Base-by-base conservation (phyloP, 192 early-diverging fungal species). In the Spizellomyces sp. region DNA sequence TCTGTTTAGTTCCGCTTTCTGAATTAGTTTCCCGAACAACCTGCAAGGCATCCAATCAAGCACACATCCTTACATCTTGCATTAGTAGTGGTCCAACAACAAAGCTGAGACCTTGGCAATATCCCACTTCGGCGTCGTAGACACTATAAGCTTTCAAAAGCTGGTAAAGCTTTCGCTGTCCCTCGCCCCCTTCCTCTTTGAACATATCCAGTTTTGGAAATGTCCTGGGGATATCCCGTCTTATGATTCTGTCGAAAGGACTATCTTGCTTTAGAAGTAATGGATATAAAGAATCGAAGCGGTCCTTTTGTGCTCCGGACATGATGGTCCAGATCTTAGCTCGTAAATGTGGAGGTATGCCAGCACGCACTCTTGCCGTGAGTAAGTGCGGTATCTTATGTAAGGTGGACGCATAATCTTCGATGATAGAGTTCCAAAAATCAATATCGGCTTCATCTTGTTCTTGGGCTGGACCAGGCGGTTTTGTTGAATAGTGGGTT, bases 31-130 rank as follows among this genome's bases (percentile, higher is more conserved):
- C 27, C 22, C 12, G 15, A 36, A 21, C 10, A 46, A 21, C 3
- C 12, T 12, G 45, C 12, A 54, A 19, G 5, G 27, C 27, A 36
- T 36, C 27, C 27, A 36, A 2, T 36, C 27, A 36, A 36, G 27
- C 27, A 36, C 27, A 36, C 10, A 17, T 7, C 79, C 82, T 83
- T 86, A 91, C 93, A 69, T 93, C 87, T 62, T 81, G 75, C 58
- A 96, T 74, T 27, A 99, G 79, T 71, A 99, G 59, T 5, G 94
- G 92, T 0, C 90, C 96, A 27, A 93, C 92, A 41, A 96, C 81
- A 78, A 95, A 97, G 15, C 88, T 85, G 47, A 99, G 78, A 6
- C 96, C 96, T 79, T 98, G 97, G 73, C 94, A 97, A 85, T 98
- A 99, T 6, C 96, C 97, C 42, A 96, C 90, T 41, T 96, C 93